Conservation (phyloP, 805 yeast species). For the Lipomyces spencermartinsiae region DNA sequence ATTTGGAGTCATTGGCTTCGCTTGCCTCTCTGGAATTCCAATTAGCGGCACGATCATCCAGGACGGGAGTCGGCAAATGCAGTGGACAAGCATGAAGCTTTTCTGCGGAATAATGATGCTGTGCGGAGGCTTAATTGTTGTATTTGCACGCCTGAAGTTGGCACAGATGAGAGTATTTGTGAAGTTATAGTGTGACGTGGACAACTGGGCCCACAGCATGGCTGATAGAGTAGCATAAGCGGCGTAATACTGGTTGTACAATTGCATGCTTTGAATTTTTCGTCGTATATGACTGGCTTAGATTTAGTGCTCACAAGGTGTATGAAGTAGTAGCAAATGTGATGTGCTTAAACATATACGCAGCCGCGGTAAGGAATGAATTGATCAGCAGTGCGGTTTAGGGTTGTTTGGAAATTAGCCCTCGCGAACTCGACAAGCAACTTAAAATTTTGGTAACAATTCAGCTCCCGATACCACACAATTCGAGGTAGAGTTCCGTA, state of each 20-base stretch:
- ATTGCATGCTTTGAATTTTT: neutral
- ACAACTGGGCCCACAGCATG: neutral
- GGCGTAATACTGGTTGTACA: neutral
- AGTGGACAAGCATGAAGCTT: constrained; percentile 15
- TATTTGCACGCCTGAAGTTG: constrained; percentile 9
- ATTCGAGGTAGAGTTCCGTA: neutral
- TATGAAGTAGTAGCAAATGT: no score
- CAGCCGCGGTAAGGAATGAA: no score
- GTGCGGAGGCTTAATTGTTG: constrained; percentile 8
- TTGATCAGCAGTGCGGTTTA: neutral
- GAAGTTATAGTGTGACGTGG: constrained; percentile 2
- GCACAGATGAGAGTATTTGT: constrained; percentile 9
- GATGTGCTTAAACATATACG: no score
- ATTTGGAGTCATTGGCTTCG: constrained; percentile 61
- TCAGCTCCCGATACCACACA: no score
- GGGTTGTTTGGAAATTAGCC: neutral
- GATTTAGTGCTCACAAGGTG: no score
- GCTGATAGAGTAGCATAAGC: neutral
- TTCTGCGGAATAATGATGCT: constrained; percentile 23
- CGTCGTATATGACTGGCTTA: neutral
- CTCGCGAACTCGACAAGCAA: neutral
- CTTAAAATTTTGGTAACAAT: no score
- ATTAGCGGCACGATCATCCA: constrained; percentile 39
- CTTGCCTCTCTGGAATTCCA: constrained; percentile 44
- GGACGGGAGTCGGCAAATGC: constrained; percentile 13